Evolutionary conservation across 2,329 filamentous ascomycete species (phyloP), one percentile per base, ranked within the genome.

Genomic region (Parafenestella ontariensis): DNA sequence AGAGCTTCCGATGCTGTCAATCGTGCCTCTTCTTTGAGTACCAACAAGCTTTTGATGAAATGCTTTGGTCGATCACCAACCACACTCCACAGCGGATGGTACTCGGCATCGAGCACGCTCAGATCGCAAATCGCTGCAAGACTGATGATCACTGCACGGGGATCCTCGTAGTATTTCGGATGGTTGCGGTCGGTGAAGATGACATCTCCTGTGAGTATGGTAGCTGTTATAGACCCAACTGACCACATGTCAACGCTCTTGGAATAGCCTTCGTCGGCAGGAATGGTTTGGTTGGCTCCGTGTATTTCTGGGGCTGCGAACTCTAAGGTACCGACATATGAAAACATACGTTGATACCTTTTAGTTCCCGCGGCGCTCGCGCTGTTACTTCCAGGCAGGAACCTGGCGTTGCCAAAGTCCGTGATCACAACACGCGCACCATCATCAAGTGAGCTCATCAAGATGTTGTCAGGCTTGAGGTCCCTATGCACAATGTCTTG

Each of bases 241-340:
- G 85, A 85, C 85, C 85, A 88, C 69, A 88, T 79, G 59, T 88
- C 86, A 8, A 87, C 78, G 9, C 83, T 79, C 64, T 82, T 81
- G 24, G 82, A 85, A 66, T 87, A 87, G 2, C 83, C 83, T 31
- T 65, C 41, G 1, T 66, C 56, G 1, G 34, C 29, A 8, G 65
- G 62, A 23, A 66, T 70, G 26, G 54, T 55, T 13, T 51, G 58
- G 55, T 71, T 79, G 37, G 52, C 58, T 34, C 55, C 59, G 51
- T 76, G 60, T n/a, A 77, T 76, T 61, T 76, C 79, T 52, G 86
- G 86, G 42, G 86, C 85, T 53, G 77, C 77, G 53, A 84, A 88
- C 55, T 85, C 83, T 5, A 75, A 56, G 0, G 86, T 88, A 3
- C 85, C 85, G 5, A 83, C 79, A 3, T 79, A 50, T 0, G 83